Percentiles rank a stretch among this genome's conserved stretches.
These are phyloP conservation scores for Claviceps monticola DNA, from an alignment of 2,329 filamentous ascomycete species.

Conservation along the genomic window DNA sequence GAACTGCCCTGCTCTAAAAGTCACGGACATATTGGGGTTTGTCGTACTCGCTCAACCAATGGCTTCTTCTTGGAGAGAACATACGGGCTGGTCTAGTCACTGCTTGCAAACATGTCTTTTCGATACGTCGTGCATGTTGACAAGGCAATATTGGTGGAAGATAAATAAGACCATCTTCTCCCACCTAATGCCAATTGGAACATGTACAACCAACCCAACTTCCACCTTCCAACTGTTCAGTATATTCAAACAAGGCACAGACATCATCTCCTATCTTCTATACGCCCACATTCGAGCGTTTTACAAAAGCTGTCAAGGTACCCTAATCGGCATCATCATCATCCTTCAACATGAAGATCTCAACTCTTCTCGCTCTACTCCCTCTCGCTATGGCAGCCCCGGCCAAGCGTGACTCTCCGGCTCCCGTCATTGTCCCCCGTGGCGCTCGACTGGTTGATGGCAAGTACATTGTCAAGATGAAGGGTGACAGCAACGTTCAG, in stretches of 20 bases:
- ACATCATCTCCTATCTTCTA: too few relatives aligned
- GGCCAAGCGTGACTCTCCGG: conserved; percentile 18
- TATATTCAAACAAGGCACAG: not conserved
- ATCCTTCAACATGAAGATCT: conserved; percentile 14
- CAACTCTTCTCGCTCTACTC: conserved; percentile 20
- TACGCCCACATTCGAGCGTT: too few relatives aligned
- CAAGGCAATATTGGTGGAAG: not conserved
- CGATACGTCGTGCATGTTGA: not conserved
- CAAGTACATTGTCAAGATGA: conserved; percentile 26
- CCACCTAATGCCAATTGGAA: too few relatives aligned
- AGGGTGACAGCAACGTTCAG: conserved; percentile 10
- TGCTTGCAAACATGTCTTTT: not conserved
- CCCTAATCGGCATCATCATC: not conserved
- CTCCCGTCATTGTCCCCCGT: conserved; percentile 20
- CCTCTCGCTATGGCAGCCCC: conserved; percentile 19
- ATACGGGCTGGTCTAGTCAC: not conserved
- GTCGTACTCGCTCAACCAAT: not conserved
- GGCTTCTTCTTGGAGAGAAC: not conserved
- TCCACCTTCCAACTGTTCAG: too few relatives aligned
- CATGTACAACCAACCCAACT: too few relatives aligned
- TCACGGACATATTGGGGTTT: not conserved
- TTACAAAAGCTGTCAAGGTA: too few relatives aligned
- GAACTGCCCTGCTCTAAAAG: not conserved
- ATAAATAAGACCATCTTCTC: not conserved
- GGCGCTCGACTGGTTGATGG: conserved; percentile 17